Conservation (phyloP, 805 yeast species). For the Clavispora vitiphila region DNA sequence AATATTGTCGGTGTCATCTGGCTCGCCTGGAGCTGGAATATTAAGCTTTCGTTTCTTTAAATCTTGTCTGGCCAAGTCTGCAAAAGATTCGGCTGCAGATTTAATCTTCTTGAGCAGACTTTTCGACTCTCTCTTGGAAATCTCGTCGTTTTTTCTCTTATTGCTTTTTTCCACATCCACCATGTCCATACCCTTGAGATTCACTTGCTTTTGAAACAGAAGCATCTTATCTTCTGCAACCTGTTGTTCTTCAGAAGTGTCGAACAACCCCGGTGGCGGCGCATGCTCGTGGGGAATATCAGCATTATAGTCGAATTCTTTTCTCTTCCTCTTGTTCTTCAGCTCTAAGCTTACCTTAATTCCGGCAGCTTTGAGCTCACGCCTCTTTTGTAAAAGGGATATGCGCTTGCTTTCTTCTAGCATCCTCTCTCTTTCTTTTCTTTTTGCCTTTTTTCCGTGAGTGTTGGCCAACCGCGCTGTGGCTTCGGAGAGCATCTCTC, state of each 20-base stretch:
- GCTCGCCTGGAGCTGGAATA: constrained; percentile 23
- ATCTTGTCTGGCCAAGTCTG: constrained; percentile 16
- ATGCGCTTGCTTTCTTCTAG: constrained; percentile 72
- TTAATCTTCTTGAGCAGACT: constrained; percentile 12
- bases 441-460: constrained; percentile 88
- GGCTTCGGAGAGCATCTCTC: constrained; percentile 93
- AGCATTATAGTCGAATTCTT: constrained; percentile 74
- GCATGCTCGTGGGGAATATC: constrained; percentile 75
- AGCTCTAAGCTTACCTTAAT: constrained; percentile 47
- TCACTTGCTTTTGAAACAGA: constrained; percentile 42
- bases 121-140: constrained; percentile 14
- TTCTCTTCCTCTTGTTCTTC: constrained; percentile 48
- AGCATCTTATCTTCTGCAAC: constrained; percentile 32
- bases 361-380: constrained; percentile 81
- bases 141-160: constrained; percentile 23
- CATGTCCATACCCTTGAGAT: constrained; percentile 40
- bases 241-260: constrained; percentile 54
- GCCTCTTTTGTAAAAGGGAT: constrained; percentile 70
- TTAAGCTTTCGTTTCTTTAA: constrained; percentile 24
- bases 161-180: constrained; percentile 30
- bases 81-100: constrained; percentile 20
- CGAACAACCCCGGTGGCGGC: constrained; percentile 67
- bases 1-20: constrained; percentile 20
- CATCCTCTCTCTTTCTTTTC: constrained; percentile 82
- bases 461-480: constrained; percentile 87